phyloP scores from a whole-genome alignment of 2,329 filamentous ascomycete species.

The Colletotrichum kahawae region DNA sequence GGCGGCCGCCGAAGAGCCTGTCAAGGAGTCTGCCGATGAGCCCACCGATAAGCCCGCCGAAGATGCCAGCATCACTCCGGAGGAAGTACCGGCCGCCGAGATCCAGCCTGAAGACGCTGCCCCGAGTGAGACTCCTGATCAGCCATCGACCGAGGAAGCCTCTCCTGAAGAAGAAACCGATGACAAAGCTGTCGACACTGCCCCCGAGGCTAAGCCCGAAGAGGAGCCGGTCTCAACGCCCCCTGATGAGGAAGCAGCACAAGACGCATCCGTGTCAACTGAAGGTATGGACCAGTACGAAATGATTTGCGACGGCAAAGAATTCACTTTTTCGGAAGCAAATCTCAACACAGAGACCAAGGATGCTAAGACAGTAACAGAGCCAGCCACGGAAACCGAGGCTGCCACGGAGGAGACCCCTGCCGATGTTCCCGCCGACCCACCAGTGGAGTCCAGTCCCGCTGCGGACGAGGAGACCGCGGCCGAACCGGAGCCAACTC shows the following conservation, averaged over 20 bases:
- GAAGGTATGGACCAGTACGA: conserved; percentile 20
- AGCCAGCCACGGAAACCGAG: neutral
- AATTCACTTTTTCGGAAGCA: neutral
- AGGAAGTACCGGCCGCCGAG: neutral
- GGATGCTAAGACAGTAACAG: conserved; percentile 11
- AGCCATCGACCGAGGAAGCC: neutral
- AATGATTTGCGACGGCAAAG: conserved; percentile 19
- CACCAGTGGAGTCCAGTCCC: neutral
- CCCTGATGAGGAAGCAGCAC: neutral
- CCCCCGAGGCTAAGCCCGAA: neutral
- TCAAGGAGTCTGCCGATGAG: neutral
- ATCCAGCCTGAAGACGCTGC: neutral
- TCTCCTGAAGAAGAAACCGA: neutral
- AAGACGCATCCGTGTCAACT: neutral
- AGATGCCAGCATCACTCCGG: neutral
- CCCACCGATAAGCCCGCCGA: neutral
- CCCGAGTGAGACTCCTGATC: neutral
- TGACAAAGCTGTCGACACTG: neutral
- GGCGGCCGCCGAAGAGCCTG: neutral
- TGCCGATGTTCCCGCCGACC: neutral
- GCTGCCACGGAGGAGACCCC: neutral
- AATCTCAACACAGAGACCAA: neutral
- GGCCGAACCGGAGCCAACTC: neutral
- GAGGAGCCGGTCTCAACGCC: neutral
- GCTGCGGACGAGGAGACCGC: neutral